These are phyloP conservation scores for Talaromyces sp. DNA, from an alignment of 2,329 filamentous ascomycete genomes.

Conservation along the genomic window DNA sequence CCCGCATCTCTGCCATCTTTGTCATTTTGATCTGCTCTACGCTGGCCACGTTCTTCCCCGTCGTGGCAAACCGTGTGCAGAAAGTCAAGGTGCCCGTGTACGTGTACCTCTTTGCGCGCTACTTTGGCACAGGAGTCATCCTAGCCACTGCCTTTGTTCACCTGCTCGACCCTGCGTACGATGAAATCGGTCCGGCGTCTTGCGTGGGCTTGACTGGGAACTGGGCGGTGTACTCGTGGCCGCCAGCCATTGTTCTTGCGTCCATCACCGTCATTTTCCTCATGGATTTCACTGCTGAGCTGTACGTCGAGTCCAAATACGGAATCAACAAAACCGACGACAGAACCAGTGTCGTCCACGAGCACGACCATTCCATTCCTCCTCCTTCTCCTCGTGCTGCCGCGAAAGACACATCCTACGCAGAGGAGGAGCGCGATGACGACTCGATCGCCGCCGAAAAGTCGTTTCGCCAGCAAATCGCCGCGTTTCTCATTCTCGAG, in stretches of 20 bases:
- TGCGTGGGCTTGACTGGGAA: conserved; percentile 52
- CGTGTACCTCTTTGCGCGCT: conserved; percentile 44
- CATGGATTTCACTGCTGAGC: conserved; percentile 47
- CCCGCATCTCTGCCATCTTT: conserved; percentile 41
- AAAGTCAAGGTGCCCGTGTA: conserved; percentile 37
- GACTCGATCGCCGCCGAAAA: conserved; percentile 18
- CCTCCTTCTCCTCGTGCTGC: neutral
- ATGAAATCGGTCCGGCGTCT: conserved; percentile 42
- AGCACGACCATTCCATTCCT: conserved; percentile 7
- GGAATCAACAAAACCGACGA: conserved; percentile 25
- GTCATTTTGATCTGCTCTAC: conserved; percentile 42
- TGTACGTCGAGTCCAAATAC: conserved; percentile 49
- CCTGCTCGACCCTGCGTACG: conserved; percentile 43
- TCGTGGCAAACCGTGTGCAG: conserved; percentile 38
- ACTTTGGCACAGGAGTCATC: conserved; percentile 46
- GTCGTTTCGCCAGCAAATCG: conserved; percentile 34
- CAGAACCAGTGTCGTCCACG: conserved; percentile 14
- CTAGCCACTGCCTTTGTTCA: conserved; percentile 47
- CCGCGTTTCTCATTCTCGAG: conserved; percentile 47
- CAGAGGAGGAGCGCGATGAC: neutral
- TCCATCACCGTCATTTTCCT: conserved; percentile 50
- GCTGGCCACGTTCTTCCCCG: conserved; percentile 42
- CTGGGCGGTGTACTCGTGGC: conserved; percentile 52
- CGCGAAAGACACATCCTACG: neutral
- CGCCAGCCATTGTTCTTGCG: conserved; percentile 47